Evolutionary conservation across 352 stramenopile species (phyloP), one percentile per base, ranked within the genome.

Genomic region (Phytophthora fragariaefolia): DNA sequence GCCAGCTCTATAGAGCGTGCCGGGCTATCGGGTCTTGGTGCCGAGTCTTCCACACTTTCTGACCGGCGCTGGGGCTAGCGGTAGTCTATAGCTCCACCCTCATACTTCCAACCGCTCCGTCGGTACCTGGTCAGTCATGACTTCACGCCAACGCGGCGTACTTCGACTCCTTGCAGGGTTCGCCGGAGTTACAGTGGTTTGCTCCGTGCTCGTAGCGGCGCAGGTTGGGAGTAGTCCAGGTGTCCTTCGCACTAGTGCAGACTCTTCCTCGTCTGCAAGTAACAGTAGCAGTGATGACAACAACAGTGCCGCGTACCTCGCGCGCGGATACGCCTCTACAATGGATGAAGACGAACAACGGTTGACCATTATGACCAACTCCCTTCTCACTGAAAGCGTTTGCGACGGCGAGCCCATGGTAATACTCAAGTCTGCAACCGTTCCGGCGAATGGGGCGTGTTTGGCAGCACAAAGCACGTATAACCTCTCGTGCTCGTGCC

Each of bases 401-500:
- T 85, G 77, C 34, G 62, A 63, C 46, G 71, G 77, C 20, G 48
- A 70, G 30, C 74, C 77, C 2, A 70, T 79, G 62, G 43, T 82
- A 27, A 66, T 85, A 48, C 45, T 72, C 47, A 80, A 79, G 65
- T 76, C 77, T 13, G 48, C 65, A 6, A 65, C 18, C 0, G 23
- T 67, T 15, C 48, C 55, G 10, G 23, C 63, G 20, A 85, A 85
- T 53, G 63, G 69, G n/a, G 73, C 48, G 2, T 85, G 77, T 45
- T 56, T 79, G 42, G 38, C 52, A 13, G 42, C 68, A 3, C 63
- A 77, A 43, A 74, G 62, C 40, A 52, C 38, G n/a, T 74, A 69
- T 68, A 82, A 82, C 15, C 64, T 85, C 17, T 85, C 77, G 50
- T 85, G 77, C 42, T 64, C 74, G 40, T 85, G 77, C 50, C 48